These are phyloP conservation scores for Trichaptum fuscoviolaceum DNA, from an alignment of 768 basidiomycete genomes.

Conservation along the genomic window DNA sequence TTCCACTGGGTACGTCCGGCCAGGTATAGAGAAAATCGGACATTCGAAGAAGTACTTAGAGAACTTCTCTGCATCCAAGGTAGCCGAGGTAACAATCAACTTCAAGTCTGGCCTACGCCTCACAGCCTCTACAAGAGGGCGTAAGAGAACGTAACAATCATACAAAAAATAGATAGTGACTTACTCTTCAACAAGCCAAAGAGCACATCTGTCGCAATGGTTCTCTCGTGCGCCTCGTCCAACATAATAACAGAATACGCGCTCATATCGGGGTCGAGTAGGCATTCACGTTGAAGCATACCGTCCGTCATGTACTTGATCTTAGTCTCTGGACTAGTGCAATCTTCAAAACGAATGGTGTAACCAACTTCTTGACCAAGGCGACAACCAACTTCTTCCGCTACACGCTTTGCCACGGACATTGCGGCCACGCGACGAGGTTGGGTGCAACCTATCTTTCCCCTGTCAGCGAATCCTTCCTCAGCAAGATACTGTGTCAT, in stretches of 20 bases:
- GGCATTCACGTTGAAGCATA: conserved; percentile 95
- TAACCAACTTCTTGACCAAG: conserved; percentile 98
- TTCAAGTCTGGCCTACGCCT: conserved; percentile 94
- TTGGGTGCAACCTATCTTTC: conserved; percentile 95
- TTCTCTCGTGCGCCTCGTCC: conserved; percentile 98
- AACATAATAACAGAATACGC: conserved; percentile 96
- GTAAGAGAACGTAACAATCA: conserved; percentile 14
- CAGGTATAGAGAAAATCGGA: conserved; percentile 99
- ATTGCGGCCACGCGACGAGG: conserved; percentile 99
- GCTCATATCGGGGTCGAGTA: conserved; percentile 92
- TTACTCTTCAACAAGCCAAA: conserved; percentile 92
- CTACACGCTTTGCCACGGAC: conserved; percentile 97
- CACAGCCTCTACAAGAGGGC: conserved; percentile 66
- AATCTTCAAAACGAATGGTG: conserved; percentile 98
- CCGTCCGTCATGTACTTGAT: conserved; percentile 99
- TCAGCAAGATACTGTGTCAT: conserved; percentile 99
- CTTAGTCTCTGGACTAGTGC: conserved; percentile 95
- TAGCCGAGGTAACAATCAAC: conserved; percentile 97
- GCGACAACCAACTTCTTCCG: conserved; percentile 97
- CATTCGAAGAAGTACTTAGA: conserved; percentile 99
- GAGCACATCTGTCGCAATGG: conserved; percentile 96
- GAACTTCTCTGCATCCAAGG: conserved; percentile 99
- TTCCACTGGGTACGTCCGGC: conserved; percentile 98
- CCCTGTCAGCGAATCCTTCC: conserved; percentile 84
- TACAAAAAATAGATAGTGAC: conserved; percentile 14